phyloP scores from a whole-genome alignment of 768 basidiomycete genomes.

The Floccularia luteovirens region DNA sequence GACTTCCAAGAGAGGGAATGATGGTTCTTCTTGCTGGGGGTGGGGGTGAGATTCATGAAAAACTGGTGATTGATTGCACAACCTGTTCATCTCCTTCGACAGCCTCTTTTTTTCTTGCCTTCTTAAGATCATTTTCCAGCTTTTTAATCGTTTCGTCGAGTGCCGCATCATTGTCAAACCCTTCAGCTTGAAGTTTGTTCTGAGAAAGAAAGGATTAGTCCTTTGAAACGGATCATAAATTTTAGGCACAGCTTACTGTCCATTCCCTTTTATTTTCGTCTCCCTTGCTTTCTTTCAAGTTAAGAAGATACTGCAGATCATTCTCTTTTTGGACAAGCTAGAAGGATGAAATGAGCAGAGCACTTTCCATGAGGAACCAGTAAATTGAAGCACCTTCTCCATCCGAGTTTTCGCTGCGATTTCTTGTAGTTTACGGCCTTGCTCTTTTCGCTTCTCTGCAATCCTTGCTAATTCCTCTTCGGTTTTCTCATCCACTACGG shows the following conservation, averaged over 20 bases:
- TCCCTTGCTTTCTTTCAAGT: constrained; percentile 54
- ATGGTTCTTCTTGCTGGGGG: constrained; percentile 64
- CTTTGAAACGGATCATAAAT: constrained; percentile 1
- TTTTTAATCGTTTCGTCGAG: constrained; percentile 83
- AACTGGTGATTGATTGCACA: constrained; percentile 19
- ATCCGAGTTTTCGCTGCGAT: constrained; percentile 76
- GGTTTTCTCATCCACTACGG: constrained; percentile 72
- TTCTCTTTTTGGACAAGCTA: constrained; percentile 72
- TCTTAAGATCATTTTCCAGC: constrained; percentile 71
- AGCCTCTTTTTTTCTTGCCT: constrained; percentile 73
- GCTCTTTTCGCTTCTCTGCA: constrained; percentile 77
- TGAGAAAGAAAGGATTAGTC: constrained; percentile 18
- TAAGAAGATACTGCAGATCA: constrained; percentile 58
- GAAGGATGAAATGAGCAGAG: background rate
- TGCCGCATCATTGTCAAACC: constrained; percentile 70
- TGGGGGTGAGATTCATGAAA: background rate
- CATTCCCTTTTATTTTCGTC: constrained; percentile 69
- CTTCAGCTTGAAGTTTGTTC: constrained; percentile 58
- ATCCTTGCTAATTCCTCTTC: constrained; percentile 81
- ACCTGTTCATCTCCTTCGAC: constrained; percentile 47
- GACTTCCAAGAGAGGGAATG: constrained; percentile 86
- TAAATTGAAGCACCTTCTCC: constrained; percentile 81
- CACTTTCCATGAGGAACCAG: too few relatives aligned
- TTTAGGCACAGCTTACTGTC: constrained; percentile 35
- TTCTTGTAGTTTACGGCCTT: constrained; percentile 85